A percentile compares a stretch with the other conserved stretches of the same genome.
These are phyloP conservation scores for Zea mays DNA, from an alignment of 176 grass and related monocot species.

Conservation along the genomic window Zm-B73-REFERENCE-NAM-5.0 NC_050096.1:301701001-301701500, in stretches of 20 bases:
- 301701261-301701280: too few species aligned
- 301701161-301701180: slow-evolving; percentile 1
- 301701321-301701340: too few species aligned
- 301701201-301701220: not conserved
- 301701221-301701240: too few species aligned
- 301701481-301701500: not conserved
- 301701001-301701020: not conserved
- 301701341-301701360: too few species aligned
- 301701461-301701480: not conserved
- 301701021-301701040: slow-evolving; percentile 25
- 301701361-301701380: too few species aligned
- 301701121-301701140: not conserved
- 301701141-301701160: not conserved
- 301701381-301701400: too few species aligned
- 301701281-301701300: too few species aligned
- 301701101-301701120: not conserved
- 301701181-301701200: not conserved
- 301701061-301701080: not conserved
- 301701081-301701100: not conserved
- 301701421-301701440: too few species aligned
- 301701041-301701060: slow-evolving; percentile 20
- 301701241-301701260: too few species aligned
- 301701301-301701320: too few species aligned
- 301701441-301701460: not conserved
- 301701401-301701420: too few species aligned